Evolutionary conservation across 1,284 basidiomycete species (phyloP), one percentile per base, ranked within the genome.

Genomic region (Ceratobasidium sp.): DNA sequence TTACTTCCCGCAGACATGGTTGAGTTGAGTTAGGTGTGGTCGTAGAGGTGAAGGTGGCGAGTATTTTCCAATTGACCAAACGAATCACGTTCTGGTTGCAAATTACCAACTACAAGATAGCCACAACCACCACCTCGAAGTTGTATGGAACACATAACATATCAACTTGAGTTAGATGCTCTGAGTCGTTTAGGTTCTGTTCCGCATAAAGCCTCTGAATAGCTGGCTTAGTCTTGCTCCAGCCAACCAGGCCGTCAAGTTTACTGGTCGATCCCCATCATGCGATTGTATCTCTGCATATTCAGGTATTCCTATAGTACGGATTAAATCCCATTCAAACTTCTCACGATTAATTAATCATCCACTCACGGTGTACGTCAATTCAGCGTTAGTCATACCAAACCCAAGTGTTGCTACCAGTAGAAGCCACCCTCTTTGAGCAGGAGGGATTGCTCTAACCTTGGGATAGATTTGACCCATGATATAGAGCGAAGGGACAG

Each of bases 1-100:
- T 75, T 77, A 42, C 71, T 78, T 28, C 77, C 77, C 64, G 77
- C 70, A 42, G 77, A 44, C 77, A 78, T 80, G 64, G 38, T 78
- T 78, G 62, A 57, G n/a, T 48, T 6, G 4, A 56, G 50, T 57
- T 59, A n/a, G 68, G 42, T 56, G 57, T 48, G 40, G 69, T 48
- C 52, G 52, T 40, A 20, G 69, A 59, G 26, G 9, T 15, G 17
- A 70, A 40, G 28, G 68, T 70, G 68, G 54, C 52, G 54, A 40
- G 33, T 33, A 64, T 33, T 64, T 64, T 44, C 40, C 62, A 64
- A 54, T 67, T 38, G 23, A 13, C 65, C 64, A 50, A 52, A 54
- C 48, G 33, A 17, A 52, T 23, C 65, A 67, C 48, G 48, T 15
- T 33, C 33, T 4, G 33, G 33, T 33, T 33, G 33, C 33, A 33